phyloP scores from a whole-genome alignment of 2,329 filamentous ascomycete species.

The Botrytis galanthina region DNA sequence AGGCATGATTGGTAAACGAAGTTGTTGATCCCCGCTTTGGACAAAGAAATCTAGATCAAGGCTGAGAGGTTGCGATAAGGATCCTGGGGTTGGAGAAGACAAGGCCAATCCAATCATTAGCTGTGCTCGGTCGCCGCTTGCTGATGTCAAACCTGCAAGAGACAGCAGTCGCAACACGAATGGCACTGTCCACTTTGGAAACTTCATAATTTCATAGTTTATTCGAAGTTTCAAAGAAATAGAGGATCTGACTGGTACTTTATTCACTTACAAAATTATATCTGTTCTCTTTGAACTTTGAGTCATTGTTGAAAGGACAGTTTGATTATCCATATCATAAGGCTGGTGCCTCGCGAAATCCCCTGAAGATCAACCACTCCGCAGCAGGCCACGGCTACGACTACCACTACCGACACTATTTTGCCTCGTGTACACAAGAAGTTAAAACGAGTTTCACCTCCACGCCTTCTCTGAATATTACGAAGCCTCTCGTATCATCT shows the following conservation, averaged over 20 bases:
- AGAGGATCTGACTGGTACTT: neutral
- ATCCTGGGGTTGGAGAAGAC: slow-evolving; percentile 22
- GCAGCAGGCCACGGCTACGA: slow-evolving; percentile 11
- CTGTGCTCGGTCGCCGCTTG: slow-evolving; percentile 28
- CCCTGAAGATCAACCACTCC: slow-evolving; percentile 9
- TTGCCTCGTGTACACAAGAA: slow-evolving; percentile 16
- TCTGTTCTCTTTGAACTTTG: slow-evolving; percentile 23
- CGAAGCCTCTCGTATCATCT: neutral
- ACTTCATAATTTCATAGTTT: slow-evolving; percentile 29
- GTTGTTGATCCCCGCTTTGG: slow-evolving; percentile 35
- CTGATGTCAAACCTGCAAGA: slow-evolving; percentile 35
- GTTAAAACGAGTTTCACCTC: slow-evolving; percentile 11
- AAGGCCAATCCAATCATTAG: slow-evolving; percentile 30
- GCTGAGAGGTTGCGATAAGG: slow-evolving; percentile 35
- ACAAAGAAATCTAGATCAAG: slow-evolving; percentile 38
- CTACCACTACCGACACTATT: neutral
- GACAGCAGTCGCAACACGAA: slow-evolving; percentile 35
- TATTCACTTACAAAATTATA: slow-evolving; percentile 19
- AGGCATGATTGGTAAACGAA: slow-evolving; percentile 44
- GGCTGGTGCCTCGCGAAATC: slow-evolving; percentile 16
- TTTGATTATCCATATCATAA: slow-evolving; percentile 1
- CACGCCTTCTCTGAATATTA: neutral
- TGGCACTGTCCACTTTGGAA: slow-evolving; percentile 32
- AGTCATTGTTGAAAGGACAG: slow-evolving; percentile 23
- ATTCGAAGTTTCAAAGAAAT: neutral